Base-by-base conservation (phyloP, 2,329 filamentous ascomycete species). In the Penicillium sp. region DNA sequence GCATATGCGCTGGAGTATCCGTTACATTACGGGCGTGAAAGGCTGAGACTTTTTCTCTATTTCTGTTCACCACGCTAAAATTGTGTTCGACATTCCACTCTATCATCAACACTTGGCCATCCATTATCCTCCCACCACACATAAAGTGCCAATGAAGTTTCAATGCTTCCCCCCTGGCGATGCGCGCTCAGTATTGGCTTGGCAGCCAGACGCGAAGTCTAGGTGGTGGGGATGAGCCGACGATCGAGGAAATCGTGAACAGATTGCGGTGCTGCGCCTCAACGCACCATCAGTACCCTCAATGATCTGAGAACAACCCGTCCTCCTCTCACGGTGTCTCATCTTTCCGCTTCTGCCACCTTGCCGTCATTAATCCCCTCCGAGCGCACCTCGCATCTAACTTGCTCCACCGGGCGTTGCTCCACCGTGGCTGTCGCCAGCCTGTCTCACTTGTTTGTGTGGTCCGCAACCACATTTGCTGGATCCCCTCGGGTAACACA, bases 181-280 rank as follows among this genome's bases (percentile, higher is more conserved):
- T 45, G 42, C 8, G 42, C 26, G 16, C 10, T 31, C 26, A 13
- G 18, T 45, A 45, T 45, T 45, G 42, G 42, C 42, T 45, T 45
- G 42, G 42, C 42, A 45, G 8, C 23, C 5, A 19, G 42, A 45
- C 42, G 42, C 42, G 42, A 45, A 45, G 42, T 45, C 42, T 45
- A 45, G 42, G 42, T 26, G 42, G 42, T 45, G 42, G 42, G 18
- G 42, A 45, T 45, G 23, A 21, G 6, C 3, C 26, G 42, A 29
- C 42, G 42, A 45, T 45, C 42, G 26, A 45, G 42, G 11, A n/a
- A 13, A 31, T 21, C 39, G 31, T 21, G 42, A 24, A 14, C 28
- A 45, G 21, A 33, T 45, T 21, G 42, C 26, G 16, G 13, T 45
- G 42, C 42, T 45, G 42, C 42, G 42, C 42, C 42, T 45, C 42